Conservation (phyloP, 2,329 filamentous ascomycete genomes). For the Stachybotrys chartarum region DNA sequence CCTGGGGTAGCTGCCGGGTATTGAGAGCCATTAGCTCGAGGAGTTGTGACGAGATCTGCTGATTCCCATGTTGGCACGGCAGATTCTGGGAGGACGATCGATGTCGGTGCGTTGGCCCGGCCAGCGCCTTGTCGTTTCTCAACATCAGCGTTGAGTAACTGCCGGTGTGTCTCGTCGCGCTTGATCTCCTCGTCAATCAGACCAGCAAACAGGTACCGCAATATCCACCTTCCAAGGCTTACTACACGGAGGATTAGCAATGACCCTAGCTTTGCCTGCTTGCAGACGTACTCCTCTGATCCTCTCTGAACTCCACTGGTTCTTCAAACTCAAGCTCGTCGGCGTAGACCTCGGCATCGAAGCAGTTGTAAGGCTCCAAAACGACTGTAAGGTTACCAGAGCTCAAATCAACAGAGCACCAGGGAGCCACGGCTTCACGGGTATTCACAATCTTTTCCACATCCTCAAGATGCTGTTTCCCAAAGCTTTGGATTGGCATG, state of each 20-base stretch:
- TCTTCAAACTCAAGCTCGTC: slow-evolving; percentile 75
- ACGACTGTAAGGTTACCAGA: slow-evolving; percentile 88
- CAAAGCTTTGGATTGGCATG: slow-evolving; percentile 81
- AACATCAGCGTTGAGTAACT: slow-evolving; percentile 55
- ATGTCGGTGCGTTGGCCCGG: slow-evolving; percentile 51
- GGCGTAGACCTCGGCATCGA: slow-evolving; percentile 95
- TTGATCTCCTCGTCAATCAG: slow-evolving; percentile 86
- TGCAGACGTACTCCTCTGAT: slow-evolving; percentile 71
- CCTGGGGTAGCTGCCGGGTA: slow-evolving; percentile 64
- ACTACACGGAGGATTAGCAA: slow-evolving; percentile 44
- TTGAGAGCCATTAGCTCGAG: slow-evolving; percentile 58
- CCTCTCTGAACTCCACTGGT: slow-evolving; percentile 76
- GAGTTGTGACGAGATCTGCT: slow-evolving; percentile 46
- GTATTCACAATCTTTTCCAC: slow-evolving; percentile 84
- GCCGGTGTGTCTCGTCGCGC: slow-evolving; percentile 69
- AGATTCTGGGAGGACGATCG: slow-evolving; percentile 41
- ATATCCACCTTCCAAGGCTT: slow-evolving; percentile 93
- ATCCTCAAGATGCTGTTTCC: slow-evolving; percentile 89
- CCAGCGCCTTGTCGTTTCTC: slow-evolving; percentile 51
- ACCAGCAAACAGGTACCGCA: slow-evolving; percentile 84
- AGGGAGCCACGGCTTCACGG: slow-evolving; percentile 81
- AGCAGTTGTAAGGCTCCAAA: slow-evolving; percentile 90
- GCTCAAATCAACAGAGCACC: slow-evolving; percentile 91
- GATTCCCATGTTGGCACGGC: slow-evolving; percentile 27
- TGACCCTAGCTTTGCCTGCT: background rate